Percentiles rank a stretch among this genome's conserved stretches.
Conservation (phyloP, 331 rosid genomes). For the Saraca asoca region DNA sequence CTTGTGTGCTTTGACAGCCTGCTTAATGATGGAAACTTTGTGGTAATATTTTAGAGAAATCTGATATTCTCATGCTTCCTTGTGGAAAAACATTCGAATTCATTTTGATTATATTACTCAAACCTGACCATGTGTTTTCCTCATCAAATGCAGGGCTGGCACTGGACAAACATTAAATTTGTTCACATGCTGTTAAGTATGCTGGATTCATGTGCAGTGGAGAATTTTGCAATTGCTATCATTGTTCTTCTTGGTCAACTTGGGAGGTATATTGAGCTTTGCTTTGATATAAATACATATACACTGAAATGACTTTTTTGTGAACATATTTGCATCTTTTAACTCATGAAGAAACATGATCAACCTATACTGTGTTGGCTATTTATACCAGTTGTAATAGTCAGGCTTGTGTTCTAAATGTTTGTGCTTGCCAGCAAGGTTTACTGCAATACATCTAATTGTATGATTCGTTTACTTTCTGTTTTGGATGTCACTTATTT, state of each 20-base stretch:
- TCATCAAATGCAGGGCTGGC: slow-evolving; percentile 73
- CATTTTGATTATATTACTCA: slow-evolving; percentile 3
- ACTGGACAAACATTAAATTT: slow-evolving; percentile 57
- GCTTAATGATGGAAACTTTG: not conserved
- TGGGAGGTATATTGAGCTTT: slow-evolving; percentile 64
- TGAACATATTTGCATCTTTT: too few relatives aligned
- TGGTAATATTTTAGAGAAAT: not conserved
- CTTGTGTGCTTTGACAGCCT: not conserved
- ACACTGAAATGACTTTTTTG: too few relatives aligned
- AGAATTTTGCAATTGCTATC: slow-evolving; percentile 48
- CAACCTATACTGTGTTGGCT: too few relatives aligned
- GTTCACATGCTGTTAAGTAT: slow-evolving; percentile 61
- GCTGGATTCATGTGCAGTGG: slow-evolving; percentile 52
- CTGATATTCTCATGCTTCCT: slow-evolving; percentile 21
- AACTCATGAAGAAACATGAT: too few relatives aligned
- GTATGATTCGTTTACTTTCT: not conserved
- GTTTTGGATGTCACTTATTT: not conserved
- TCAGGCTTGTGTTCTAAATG: too few relatives aligned
- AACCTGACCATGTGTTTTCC: slow-evolving; percentile 34
- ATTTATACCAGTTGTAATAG: too few relatives aligned
- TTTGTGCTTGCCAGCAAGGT: too few relatives aligned
- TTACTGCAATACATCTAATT: not conserved
- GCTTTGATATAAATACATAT: slow-evolving; percentile 3
- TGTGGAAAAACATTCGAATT: not conserved
- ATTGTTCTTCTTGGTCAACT: slow-evolving; percentile 82